These are phyloP conservation scores for Cyclotella baltica DNA, from an alignment of 108 stramenopile genomes.

Conservation along the genomic window DNA sequence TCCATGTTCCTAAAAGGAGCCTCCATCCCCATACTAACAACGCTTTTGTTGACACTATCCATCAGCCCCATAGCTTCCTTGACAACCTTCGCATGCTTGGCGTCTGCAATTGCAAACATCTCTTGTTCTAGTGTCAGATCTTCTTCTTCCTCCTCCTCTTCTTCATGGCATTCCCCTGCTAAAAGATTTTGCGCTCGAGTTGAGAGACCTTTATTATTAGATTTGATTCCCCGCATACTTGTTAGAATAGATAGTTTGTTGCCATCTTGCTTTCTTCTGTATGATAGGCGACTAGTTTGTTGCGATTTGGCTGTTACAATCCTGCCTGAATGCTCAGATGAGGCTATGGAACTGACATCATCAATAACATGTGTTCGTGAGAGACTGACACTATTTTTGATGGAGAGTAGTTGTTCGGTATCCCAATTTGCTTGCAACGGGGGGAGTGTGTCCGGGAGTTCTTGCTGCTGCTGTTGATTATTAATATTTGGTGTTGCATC, in stretches of 20 bases:
- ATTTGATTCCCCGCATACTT: background rate
- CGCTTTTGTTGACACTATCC: slow-evolving; percentile 42
- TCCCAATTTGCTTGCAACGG: background rate
- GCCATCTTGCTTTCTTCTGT: background rate
- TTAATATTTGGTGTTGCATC: background rate
- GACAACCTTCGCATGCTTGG: slow-evolving; percentile 15
- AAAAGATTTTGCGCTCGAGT: background rate
- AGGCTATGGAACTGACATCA: background rate
- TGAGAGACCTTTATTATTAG: background rate
- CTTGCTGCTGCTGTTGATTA: background rate
- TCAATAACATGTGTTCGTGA: background rate
- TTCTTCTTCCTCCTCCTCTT: slow-evolving; percentile 26
- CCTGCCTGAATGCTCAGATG: background rate
- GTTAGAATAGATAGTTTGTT: background rate
- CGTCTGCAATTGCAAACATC: slow-evolving; percentile 19
- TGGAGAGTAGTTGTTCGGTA: background rate
- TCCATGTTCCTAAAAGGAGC: slow-evolving; percentile 41
- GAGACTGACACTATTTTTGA: background rate
- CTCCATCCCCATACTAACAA: slow-evolving; percentile 42
- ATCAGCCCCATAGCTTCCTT: slow-evolving; percentile 40
- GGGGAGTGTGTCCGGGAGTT: too few species aligned
- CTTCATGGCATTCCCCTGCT: background rate
- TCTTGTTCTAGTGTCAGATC: slow-evolving; percentile 22
- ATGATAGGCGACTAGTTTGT: too few species aligned
- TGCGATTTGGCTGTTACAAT: slow-evolving; percentile 1